Base-by-base conservation (phyloP, 352 stramenopile species). In the Pythium inflatum region DNA sequence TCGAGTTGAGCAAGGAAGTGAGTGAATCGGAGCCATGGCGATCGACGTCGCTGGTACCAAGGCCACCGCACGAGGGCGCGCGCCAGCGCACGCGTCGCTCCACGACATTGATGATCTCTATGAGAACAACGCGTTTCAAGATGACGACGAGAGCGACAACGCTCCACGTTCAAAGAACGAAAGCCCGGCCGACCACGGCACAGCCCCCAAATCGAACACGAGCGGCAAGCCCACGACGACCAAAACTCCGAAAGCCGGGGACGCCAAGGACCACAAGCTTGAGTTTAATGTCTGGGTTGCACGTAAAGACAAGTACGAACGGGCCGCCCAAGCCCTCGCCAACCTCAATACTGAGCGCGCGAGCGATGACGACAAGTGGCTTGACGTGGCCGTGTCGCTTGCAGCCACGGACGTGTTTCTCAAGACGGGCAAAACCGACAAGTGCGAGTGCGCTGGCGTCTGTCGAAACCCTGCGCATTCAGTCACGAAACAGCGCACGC, bases 261-360 rank as follows among this genome's bases (percentile, higher is more conserved):
- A 46, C 20, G 25, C n/a, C 25, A 68, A 74, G 53, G 51, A 41
- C 20, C 41, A 13, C 55, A 78, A 74, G 48, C 65, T 93, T 50
- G 78, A 93, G 27, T 95, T 97, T 58, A 78, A 93, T 34, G 78
- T 91, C 13, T 97, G 88, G 88, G 87, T 97, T 14, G 80, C 80
- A 8, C 83, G 86, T 30, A 95, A 97, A 62, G 89, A 97, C 75
- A 94, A 93, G 64, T 95, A 93, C 59, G 88, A 95, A 69, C 83
- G 85, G 27, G 90, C 89, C 53, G 79, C 88, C 13, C 62, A 74
- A 25, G 75, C 89, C 40, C 73, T 97, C 14, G 53, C 68, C 22
- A 69, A 91, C 43, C 70, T 97, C 22, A 89, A 92, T 67, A 83
- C 77, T 5, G 75, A 89, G 25, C 85, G 90, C 43, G 84, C 84